A percentile compares a stretch with the other conserved stretches of the same genome.
Evolutionary conservation across 2,329 filamentous ascomycete species (phyloP).

Genomic region (Aspergillus carbonarius): DNA sequence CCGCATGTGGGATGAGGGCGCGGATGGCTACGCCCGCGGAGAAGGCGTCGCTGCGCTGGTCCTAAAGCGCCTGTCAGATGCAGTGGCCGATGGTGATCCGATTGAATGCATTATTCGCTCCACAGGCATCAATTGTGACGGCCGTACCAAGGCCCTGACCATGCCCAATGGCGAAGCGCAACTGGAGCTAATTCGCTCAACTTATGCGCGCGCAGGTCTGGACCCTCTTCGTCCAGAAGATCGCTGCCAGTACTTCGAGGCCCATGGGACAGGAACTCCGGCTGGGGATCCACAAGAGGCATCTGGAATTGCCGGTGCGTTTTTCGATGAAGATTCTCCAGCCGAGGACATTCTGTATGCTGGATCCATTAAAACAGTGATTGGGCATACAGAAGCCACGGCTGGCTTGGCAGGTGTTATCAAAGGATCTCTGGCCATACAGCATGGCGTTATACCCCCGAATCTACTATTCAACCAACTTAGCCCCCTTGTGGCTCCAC

Average conservation of each 20-base stretch:
- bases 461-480: slow-evolving; percentile 26
- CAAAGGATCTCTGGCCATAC: slow-evolving; percentile 22
- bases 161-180: slow-evolving; percentile 40
- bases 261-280: slow-evolving; percentile 46
- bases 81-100: slow-evolving; percentile 48
- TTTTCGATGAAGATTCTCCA: slow-evolving; percentile 13
- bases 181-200: slow-evolving; percentile 37
- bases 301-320: slow-evolving; percentile 22
- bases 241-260: slow-evolving; percentile 46
- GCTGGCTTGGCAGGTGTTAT: slow-evolving; percentile 26
- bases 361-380: slow-evolving; percentile 11
- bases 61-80: slow-evolving; percentile 49
- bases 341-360: slow-evolving; percentile 3
- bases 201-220: slow-evolving; percentile 42
- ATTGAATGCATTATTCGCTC: slow-evolving; percentile 29
- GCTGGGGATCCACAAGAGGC: slow-evolving; percentile 34
- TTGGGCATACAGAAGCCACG: slow-evolving; percentile 12
- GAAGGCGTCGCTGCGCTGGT: slow-evolving; percentile 50
- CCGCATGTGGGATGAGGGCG: slow-evolving; percentile 48
- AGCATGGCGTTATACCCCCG: slow-evolving; percentile 23
- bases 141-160: slow-evolving; percentile 35
- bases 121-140: slow-evolving; percentile 38
- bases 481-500: slow-evolving; percentile 19
- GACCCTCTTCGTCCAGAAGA: slow-evolving; percentile 26
- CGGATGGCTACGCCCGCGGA: slow-evolving; percentile 52